These are phyloP conservation scores for Stachybotrys chartarum DNA, from an alignment of 2,329 filamentous ascomycete species.

Conservation along the genomic window DNA sequence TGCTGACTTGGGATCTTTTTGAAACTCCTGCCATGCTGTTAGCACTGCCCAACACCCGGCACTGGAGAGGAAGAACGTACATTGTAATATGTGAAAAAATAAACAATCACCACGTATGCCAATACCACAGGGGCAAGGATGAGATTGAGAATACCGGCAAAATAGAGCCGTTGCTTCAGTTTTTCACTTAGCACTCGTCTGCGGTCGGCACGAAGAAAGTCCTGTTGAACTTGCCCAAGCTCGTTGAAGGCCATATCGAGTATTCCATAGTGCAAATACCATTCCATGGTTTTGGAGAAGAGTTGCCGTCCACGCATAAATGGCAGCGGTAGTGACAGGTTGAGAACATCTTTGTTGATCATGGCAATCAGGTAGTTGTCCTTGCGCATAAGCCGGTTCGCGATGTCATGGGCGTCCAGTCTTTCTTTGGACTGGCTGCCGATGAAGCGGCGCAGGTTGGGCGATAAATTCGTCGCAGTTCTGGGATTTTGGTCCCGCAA, in stretches of 20 bases:
- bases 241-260: conserved; percentile 93
- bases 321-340: conserved; percentile 79
- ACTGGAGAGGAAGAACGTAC: conserved; percentile 35
- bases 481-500: conserved; percentile 81
- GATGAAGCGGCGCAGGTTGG: conserved; percentile 48
- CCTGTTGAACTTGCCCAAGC: conserved; percentile 75
- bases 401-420: conserved; percentile 93
- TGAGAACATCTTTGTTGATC: conserved; percentile 92
- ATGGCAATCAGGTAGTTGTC: conserved; percentile 96
- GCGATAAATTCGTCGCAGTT: conserved; percentile 54
- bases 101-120: conserved; percentile 78
- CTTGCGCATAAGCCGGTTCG: conserved; percentile 90
- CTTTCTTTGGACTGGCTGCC: conserved; percentile 87
- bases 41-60: background rate
- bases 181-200: conserved; percentile 72
- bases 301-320: conserved; percentile 73
- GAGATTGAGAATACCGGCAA: conserved; percentile 80
- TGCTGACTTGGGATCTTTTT: conserved; percentile 86
- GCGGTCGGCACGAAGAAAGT: conserved; percentile 79
- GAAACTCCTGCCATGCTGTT: conserved; percentile 62
- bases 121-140: conserved; percentile 81
- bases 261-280: conserved; percentile 85
- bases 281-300: conserved; percentile 84
- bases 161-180: conserved; percentile 69
- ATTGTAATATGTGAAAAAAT: conserved; percentile 93